Conservation (phyloP, 2,329 filamentous ascomycete species). For the Botrytis paeoniae region DNA sequence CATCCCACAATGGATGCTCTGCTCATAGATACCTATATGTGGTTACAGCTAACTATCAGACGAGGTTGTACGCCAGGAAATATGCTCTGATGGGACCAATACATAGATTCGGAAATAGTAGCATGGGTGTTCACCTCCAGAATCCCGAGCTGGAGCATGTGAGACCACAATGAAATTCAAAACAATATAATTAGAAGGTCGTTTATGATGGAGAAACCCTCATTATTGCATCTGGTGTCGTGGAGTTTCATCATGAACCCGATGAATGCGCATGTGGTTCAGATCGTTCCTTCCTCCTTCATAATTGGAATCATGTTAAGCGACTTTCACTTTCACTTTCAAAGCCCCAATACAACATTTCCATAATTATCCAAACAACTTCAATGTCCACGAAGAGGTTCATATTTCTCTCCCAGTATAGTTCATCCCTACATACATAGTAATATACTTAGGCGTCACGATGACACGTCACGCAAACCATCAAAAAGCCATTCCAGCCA, state of each 20-base stretch:
- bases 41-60: too few relatives aligned
- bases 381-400: too few relatives aligned
- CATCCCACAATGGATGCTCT: too few relatives aligned
- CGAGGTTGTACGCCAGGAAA: too few relatives aligned
- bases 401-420: not conserved
- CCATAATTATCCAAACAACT: not conserved
- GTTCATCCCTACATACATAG: not conserved
- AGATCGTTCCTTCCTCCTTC: not conserved
- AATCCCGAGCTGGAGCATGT: accelerated
- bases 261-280: not conserved
- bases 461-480: slow-evolving; percentile 6
- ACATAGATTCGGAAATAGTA: too few relatives aligned
- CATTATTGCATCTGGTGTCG: too few relatives aligned
- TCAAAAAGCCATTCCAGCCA: not conserved
- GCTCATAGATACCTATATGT: too few relatives aligned
- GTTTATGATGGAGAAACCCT: not conserved
- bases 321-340: not conserved
- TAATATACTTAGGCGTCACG: not conserved
- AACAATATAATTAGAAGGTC: accelerated
- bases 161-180: not conserved
- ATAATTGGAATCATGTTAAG: not conserved
- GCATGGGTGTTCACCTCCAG: not conserved
- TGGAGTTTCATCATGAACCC: not conserved
- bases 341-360: not conserved
- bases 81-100: too few relatives aligned